These are phyloP conservation scores for Gnetum montanum DNA, from an alignment of 75 land plant genomes.

Conservation along the genomic window DNA sequence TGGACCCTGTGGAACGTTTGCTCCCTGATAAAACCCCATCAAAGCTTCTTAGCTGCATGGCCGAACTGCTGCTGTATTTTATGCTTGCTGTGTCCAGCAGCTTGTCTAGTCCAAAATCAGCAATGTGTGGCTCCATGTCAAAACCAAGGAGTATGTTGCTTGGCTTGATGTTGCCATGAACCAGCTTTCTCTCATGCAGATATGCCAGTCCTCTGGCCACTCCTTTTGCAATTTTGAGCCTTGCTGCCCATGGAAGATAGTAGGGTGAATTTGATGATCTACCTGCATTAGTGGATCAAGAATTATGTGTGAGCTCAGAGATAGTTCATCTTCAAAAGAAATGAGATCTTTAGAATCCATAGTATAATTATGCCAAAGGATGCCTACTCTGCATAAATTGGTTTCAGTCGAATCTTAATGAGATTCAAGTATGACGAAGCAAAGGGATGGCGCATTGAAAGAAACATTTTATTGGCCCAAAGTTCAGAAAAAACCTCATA, in stretches of 20 bases:
- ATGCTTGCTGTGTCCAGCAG: conserved; percentile 32
- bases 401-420: no score
- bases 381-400: not conserved
- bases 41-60: conserved; percentile 27
- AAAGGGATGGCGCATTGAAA: no score
- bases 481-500: no score
- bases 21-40: conserved; percentile 15
- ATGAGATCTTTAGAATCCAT: not conserved
- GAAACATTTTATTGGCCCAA: no score
- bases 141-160: conserved; percentile 64
- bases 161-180: conserved; percentile 81
- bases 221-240: conserved; percentile 65
- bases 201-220: conserved; percentile 69
- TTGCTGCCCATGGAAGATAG: conserved; percentile 51
- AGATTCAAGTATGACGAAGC: no score
- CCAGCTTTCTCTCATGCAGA: conserved; percentile 75
- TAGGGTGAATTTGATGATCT: conserved; percentile 46
- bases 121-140: conserved; percentile 60
- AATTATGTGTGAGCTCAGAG: not conserved
- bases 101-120: conserved; percentile 57
- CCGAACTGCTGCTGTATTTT: conserved; percentile 27
- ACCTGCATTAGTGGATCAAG: conserved; percentile 38
- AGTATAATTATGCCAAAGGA: not conserved
- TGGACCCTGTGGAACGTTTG: conserved; percentile 46
- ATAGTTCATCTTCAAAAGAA: not conserved